Evolutionary conservation across 1,139 yeast genomes (phyloP).

Genomic region (Pneumocystis canis): DNA sequence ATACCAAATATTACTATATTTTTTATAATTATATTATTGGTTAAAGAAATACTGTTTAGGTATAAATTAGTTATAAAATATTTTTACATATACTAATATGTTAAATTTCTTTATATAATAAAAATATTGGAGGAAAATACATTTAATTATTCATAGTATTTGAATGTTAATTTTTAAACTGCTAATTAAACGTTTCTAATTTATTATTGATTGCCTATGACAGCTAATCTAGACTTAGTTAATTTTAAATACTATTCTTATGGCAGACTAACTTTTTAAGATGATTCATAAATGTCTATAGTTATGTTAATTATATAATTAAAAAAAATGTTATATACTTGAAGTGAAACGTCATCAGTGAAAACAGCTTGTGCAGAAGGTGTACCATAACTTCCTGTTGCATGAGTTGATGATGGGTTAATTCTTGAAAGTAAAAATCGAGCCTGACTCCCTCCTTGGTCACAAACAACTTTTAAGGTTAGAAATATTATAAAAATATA

Average conservation of each 20-base stretch:
- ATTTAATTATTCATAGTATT: background rate
- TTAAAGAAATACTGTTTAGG: background rate
- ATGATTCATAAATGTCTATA: conserved; percentile 66
- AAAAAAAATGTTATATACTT: conserved; percentile 62
- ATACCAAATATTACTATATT: background rate
- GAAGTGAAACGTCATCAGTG: conserved; percentile 87
- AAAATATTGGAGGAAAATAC: background rate
- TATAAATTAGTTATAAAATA: background rate
- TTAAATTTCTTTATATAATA: background rate
- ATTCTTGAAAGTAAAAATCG: conserved; percentile 87
- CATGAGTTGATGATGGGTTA: conserved; percentile 80
- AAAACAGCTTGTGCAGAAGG: conserved; percentile 55
- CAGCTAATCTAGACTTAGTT: background rate
- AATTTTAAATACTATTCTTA: background rate
- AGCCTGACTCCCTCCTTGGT: conserved; percentile 96
- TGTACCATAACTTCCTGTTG: conserved; percentile 36
- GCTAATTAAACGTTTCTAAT: background rate
- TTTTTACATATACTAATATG: background rate
- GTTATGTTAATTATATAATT: conserved; percentile 4
- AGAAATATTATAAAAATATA: background rate
- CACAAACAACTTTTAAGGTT: conserved; percentile 46
- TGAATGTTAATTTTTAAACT: background rate
- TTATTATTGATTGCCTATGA: background rate
- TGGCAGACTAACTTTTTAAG: conserved; percentile 24
- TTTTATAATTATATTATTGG: background rate